Evolutionary conservation across 2,329 filamentous ascomycete genomes (phyloP).

Genomic region (Cytospora chrysosperma): DNA sequence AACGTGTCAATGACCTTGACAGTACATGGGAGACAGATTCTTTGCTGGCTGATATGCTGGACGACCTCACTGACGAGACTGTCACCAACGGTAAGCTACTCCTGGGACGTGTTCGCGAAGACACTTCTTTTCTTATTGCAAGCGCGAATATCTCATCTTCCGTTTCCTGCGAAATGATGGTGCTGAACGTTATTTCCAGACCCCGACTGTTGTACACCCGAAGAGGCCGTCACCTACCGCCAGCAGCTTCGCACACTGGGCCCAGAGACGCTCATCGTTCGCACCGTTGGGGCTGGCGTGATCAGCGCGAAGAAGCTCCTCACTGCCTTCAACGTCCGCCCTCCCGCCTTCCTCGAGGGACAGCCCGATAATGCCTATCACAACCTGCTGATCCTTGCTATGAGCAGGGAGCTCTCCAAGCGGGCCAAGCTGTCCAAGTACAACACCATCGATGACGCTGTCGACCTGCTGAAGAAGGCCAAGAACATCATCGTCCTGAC

Average conservation of each 20-base stretch:
- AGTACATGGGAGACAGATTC: constrained; percentile 65
- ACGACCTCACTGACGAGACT: constrained; percentile 55
- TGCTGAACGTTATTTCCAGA: constrained; percentile 29
- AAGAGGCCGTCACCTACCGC: constrained; percentile 68
- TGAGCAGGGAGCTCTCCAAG: constrained; percentile 78
- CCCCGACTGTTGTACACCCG: constrained; percentile 59
- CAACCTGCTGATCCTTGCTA: constrained; percentile 70
- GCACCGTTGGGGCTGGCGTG: constrained; percentile 65
- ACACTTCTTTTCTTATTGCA: constrained; percentile 17
- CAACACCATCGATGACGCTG: constrained; percentile 87
- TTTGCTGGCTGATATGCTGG: constrained; percentile 61
- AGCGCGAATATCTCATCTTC: constrained; percentile 3
- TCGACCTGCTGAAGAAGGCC: constrained; percentile 68
- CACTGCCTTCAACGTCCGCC: constrained; percentile 78
- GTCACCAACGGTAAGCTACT: constrained; percentile 42
- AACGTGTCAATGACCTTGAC: constrained; percentile 50
- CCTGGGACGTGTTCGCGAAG: constrained; percentile 22
- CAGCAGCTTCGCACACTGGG: constrained; percentile 73
- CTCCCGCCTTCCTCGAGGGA: constrained; percentile 72
- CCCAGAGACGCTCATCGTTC: constrained; percentile 72
- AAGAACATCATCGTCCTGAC: constrained; percentile 92
- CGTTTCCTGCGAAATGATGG: not conserved
- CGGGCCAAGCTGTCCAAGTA: constrained; percentile 75
- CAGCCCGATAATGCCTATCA: constrained; percentile 73
- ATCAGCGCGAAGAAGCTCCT: constrained; percentile 81